Conservation (phyloP, 805 yeast genomes). For the Metschnikowia rubicola region DNA sequence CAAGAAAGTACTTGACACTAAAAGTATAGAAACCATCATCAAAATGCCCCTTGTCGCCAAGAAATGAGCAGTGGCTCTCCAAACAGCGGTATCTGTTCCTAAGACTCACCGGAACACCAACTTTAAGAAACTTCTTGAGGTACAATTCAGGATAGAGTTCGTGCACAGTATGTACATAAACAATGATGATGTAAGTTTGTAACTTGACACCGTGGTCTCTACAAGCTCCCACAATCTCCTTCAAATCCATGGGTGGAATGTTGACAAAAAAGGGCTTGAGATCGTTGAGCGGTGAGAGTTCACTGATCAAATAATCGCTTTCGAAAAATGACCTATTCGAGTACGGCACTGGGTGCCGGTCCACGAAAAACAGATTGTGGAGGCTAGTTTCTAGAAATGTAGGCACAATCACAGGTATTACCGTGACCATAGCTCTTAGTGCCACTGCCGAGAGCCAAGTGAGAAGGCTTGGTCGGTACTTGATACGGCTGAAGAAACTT, state of each 20-base stretch:
- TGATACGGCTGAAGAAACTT: constrained; percentile 1
- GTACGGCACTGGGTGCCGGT: constrained; percentile 5
- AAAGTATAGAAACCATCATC: constrained; percentile 11
- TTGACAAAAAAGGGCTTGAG: constrained; percentile 2
- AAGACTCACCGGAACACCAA: constrained; percentile 9
- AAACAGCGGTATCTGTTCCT: constrained; percentile 2
- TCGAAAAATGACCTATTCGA: constrained; percentile 5
- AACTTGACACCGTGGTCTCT: constrained; percentile 6
- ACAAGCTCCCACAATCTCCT: constrained; percentile 2
- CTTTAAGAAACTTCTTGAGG: constrained; percentile 6
- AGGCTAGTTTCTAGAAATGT: constrained; percentile 9
- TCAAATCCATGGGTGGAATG: neutral
- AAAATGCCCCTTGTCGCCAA: constrained; percentile 3
- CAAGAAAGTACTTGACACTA: constrained; percentile 5
- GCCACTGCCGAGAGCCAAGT: neutral
- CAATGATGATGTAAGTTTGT: constrained; percentile 4
- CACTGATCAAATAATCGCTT: constrained; percentile 3
- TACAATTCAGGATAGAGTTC: constrained; percentile 6
- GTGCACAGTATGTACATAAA: constrained; percentile 7
- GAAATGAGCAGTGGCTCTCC: constrained; percentile 6
- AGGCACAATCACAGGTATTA: constrained; percentile 7
- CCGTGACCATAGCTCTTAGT: constrained; percentile 1
- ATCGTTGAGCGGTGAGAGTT: constrained; percentile 5
- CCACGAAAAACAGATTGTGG: constrained; percentile 8
- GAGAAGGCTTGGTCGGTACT: constrained; percentile 2